Conservation (phyloP, 169 alveolate genomes). For the Cryptosporidium ubiquitum region DNA sequence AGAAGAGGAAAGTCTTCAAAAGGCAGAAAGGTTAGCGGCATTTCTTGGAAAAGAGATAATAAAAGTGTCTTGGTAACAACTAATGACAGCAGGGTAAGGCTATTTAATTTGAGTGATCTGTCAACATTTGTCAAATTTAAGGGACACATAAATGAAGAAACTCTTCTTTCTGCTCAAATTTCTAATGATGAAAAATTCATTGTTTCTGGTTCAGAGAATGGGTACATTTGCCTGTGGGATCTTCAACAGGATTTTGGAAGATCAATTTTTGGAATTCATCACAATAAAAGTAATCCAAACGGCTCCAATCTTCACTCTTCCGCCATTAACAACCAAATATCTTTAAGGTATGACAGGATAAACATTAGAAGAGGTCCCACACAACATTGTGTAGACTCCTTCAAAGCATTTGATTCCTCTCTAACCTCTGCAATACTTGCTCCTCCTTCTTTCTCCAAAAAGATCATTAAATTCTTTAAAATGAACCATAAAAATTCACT, state of each 20-base stretch:
- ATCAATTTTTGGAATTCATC: not conserved
- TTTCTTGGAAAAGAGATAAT: slow-evolving; percentile 61
- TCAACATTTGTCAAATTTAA: slow-evolving; percentile 66
- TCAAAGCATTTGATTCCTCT: slow-evolving; percentile 65
- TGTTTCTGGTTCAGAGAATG: slow-evolving; percentile 69
- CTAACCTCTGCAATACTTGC: slow-evolving; percentile 56
- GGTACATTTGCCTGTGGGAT: slow-evolving; percentile 65
- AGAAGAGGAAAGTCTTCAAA: slow-evolving; percentile 69
- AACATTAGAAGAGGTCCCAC: slow-evolving; percentile 72
- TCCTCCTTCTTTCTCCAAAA: slow-evolving; percentile 33
- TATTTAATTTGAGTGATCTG: slow-evolving; percentile 60
- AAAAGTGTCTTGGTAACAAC: slow-evolving; percentile 64
- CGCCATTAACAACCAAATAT: not conserved
- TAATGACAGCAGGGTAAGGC: slow-evolving; percentile 66
- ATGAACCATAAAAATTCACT: not conserved
- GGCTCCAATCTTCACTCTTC: not conserved
- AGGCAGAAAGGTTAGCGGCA: slow-evolving; percentile 70
- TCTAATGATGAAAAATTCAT: slow-evolving; percentile 55
- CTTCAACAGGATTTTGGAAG: slow-evolving; percentile 11
- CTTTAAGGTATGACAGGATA: slow-evolving; percentile 7
- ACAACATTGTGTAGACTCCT: slow-evolving; percentile 57
- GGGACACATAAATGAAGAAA: slow-evolving; percentile 61
- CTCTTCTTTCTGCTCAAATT: slow-evolving; percentile 63
- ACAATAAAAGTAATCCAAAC: not conserved
- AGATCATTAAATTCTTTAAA: slow-evolving; percentile 27